Percentiles rank a stretch among this genome's conserved stretches.
These are phyloP conservation scores for Apophysomyces sp. DNA, from an alignment of 371 early-diverging fungal species.

Conservation along the genomic window DNA sequence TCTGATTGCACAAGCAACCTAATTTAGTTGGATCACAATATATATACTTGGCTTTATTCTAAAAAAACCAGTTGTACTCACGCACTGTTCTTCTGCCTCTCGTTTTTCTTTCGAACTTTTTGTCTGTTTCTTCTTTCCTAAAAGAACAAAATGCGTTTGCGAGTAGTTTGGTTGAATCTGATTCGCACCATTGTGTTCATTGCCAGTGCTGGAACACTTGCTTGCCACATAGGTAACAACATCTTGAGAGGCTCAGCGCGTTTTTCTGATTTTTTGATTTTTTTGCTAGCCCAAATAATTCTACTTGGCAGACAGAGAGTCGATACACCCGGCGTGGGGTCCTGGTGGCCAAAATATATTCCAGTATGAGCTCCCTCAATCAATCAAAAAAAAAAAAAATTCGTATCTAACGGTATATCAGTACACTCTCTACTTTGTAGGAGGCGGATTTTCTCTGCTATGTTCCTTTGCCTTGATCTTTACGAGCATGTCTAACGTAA, in stretches of 20 bases:
- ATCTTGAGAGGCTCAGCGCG: not conserved
- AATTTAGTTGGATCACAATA: not conserved
- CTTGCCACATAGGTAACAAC: conserved; percentile 20
- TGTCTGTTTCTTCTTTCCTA: not conserved
- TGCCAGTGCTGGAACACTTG: conserved; percentile 15
- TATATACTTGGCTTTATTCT: too few relatives aligned
- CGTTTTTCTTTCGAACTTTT: not conserved
- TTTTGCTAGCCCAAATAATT: conserved; percentile 24
- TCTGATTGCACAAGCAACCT: not conserved
- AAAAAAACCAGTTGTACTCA: too few relatives aligned
- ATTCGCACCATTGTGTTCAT: conserved; percentile 15
- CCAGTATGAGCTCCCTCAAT: conserved; percentile 18
- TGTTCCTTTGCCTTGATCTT: conserved; percentile 25
- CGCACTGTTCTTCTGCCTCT: too few relatives aligned
- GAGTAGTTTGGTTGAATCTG: conserved; percentile 18
- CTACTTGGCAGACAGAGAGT: conserved; percentile 13
- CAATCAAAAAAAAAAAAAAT: too few relatives aligned
- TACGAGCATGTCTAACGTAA: conserved; percentile 11
- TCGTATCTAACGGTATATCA: conserved; percentile 5
- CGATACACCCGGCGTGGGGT: not conserved
- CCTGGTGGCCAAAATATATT: conserved; percentile 29
- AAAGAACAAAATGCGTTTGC: conserved; percentile 1
- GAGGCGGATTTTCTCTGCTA: conserved; percentile 32
- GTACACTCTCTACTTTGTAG: conserved; percentile 46
- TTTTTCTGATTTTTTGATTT: not conserved